Conservation (phyloP, 2,329 filamentous ascomycete species). For the Pyrenochaeta sp. region DNA sequence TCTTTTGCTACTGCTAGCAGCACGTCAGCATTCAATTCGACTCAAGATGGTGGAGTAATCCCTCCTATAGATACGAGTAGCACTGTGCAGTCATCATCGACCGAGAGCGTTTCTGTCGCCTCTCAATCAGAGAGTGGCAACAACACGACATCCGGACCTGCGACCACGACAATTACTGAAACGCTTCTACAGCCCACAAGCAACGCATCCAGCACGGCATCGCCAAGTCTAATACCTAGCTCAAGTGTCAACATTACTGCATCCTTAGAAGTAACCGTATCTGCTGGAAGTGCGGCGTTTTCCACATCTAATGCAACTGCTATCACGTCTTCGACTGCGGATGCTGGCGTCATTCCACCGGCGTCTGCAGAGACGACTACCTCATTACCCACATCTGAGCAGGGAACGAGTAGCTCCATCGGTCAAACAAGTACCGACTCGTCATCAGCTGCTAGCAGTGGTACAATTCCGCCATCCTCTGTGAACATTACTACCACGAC, state of each 20-base stretch:
- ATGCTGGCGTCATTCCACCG: not conserved
- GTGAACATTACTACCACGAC: not conserved
- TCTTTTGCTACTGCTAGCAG: too few species aligned
- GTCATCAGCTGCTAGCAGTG: not conserved
- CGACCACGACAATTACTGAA: too few species aligned
- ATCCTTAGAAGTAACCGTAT: conserved; percentile 8
- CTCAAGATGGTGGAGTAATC: too few species aligned
- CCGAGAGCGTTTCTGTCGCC: too few species aligned
- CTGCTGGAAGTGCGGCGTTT: conserved; percentile 1
- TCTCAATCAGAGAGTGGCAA: too few species aligned
- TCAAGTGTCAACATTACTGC: not conserved
- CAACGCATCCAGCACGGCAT: conserved; percentile 8
- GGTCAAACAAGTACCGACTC: conserved; percentile 4
- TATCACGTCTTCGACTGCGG: conserved; percentile 10
- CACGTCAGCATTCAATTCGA: too few species aligned
- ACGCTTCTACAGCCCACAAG: conserved; percentile 8
- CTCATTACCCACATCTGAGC: not conserved
- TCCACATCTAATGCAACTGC: conserved; percentile 11
- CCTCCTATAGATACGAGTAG: conserved; percentile 1
- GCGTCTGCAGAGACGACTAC: not conserved
- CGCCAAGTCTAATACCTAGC: conserved; percentile 3
- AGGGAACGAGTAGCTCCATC: not conserved
- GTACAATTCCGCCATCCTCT: not conserved
- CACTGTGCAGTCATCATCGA: not conserved
- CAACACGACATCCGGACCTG: conserved; percentile 14